A percentile compares a stretch with the other conserved stretches of the same genome.
Evolutionary conservation across 371 early-diverging fungal species (phyloP).

Genomic region (Thermomucor indicae-seudaticae): DNA sequence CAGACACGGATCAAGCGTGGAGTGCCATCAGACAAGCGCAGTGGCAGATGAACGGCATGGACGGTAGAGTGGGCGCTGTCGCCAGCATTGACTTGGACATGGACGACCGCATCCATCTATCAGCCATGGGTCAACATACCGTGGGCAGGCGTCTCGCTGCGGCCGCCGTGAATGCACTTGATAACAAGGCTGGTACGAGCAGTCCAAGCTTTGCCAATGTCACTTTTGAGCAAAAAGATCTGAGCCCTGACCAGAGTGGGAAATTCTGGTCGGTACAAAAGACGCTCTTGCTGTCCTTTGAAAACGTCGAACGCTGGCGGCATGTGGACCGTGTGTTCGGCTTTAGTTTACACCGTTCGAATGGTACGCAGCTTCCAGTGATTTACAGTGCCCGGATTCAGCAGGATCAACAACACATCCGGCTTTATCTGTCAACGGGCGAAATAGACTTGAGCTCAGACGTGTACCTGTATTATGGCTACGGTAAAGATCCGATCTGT

Average conservation of each 20-base stretch:
- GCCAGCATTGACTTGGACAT: slow-evolving; percentile 20
- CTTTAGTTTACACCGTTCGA: not conserved
- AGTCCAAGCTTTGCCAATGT: not conserved
- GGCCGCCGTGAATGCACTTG: slow-evolving; percentile 19
- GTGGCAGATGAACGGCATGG: too few relatives aligned
- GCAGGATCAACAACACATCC: not conserved
- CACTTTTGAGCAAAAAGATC: not conserved
- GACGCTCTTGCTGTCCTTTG: too few relatives aligned
- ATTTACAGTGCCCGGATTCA: not conserved
- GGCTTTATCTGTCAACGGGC: not conserved
- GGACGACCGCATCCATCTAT: slow-evolving; percentile 38
- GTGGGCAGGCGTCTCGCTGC: slow-evolving; percentile 28
- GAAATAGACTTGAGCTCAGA: not conserved
- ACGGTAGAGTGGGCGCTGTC: slow-evolving; percentile 3
- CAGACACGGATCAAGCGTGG: not conserved
- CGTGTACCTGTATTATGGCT: too few relatives aligned
- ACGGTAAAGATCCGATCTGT: not conserved
- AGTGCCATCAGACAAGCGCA: too few relatives aligned
- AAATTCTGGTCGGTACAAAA: too few relatives aligned
- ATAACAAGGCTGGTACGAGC: not conserved
- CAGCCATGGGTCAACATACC: slow-evolving; percentile 13
- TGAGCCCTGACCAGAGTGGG: too few relatives aligned
- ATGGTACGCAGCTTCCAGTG: not conserved
- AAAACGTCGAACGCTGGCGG: too few relatives aligned
- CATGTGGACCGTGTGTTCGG: not conserved